Evolutionary conservation across 495 filamentous ascomycete species (phyloP).

Genomic region (Penicillium ucsense): DNA sequence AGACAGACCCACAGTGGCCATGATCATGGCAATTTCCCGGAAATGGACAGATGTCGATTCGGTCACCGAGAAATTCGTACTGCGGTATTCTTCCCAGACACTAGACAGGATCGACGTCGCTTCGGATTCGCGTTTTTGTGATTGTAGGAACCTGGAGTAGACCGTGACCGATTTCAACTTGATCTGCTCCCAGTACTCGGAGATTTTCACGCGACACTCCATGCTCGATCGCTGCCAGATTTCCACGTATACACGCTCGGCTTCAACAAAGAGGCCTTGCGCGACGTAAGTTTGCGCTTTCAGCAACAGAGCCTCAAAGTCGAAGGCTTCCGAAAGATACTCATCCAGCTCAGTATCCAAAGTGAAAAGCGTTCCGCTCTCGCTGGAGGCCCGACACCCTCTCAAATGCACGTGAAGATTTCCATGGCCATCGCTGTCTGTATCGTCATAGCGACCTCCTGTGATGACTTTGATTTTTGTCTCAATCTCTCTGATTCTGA

Average conservation of each 20-base stretch:
- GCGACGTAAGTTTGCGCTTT: conserved; percentile 14
- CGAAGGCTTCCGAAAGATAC: conserved; percentile 8
- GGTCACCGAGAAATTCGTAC: conserved; percentile 12
- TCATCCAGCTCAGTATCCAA: conserved; percentile 18
- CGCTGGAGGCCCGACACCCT: conserved; percentile 8
- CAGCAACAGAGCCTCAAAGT: conserved; percentile 13
- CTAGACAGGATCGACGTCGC: conserved; percentile 26
- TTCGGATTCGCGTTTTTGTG: conserved; percentile 21
- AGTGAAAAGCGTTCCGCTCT: conserved; percentile 12
- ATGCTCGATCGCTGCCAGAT: conserved; percentile 27
- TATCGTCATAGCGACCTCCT: conserved; percentile 2
- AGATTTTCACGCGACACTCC: conserved; percentile 20
- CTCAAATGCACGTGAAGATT: conserved; percentile 23
- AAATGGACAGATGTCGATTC: conserved; percentile 19
- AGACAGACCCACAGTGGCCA: conserved; percentile 24
- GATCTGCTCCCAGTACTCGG: conserved; percentile 21
- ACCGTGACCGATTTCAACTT: conserved; percentile 19
- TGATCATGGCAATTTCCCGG: conserved; percentile 24
- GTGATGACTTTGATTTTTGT: conserved; percentile 8
- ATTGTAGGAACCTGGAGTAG: conserved; percentile 25
- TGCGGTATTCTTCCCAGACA: conserved; percentile 27
- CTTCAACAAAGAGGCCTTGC: conserved; percentile 13
- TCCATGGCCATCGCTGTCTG: conserved; percentile 2
- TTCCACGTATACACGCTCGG: conserved; percentile 25
- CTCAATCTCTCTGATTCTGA: conserved; percentile 12